phyloP scores from a whole-genome alignment of 148 eudicot species.

The Fagopyrum homotropicum region DNA sequence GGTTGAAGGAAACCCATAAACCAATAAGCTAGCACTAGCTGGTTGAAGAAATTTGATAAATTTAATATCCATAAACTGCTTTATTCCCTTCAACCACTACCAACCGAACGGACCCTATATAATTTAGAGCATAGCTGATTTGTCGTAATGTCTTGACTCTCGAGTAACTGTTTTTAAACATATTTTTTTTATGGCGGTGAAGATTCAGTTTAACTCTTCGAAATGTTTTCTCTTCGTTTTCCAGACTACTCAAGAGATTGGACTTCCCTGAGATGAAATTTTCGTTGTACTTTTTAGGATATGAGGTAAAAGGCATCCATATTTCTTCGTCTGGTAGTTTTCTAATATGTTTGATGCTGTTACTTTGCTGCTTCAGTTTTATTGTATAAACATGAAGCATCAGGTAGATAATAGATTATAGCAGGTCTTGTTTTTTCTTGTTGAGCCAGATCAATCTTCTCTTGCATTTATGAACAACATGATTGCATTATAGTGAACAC shows the following conservation, averaged over 20 bases:
- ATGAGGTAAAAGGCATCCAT: constrained; percentile 46
- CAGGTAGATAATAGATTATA: not conserved
- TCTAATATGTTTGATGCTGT: not conserved
- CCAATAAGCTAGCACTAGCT: too few relatives aligned
- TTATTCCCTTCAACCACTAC: too few relatives aligned
- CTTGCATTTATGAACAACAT: not conserved
- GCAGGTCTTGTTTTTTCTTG: not conserved
- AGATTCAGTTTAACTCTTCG: not conserved
- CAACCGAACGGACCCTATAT: not conserved
- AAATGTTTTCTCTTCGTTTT: constrained; percentile 14
- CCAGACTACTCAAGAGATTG: constrained; percentile 83
- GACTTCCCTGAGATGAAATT: constrained; percentile 85
- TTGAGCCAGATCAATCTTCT: not conserved
- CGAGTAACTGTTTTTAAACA: not conserved
- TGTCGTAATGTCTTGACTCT: not conserved
- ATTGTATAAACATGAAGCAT: not conserved
- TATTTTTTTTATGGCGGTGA: not conserved
- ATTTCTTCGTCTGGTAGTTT: not conserved
- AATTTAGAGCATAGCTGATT: not conserved
- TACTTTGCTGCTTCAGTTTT: not conserved
- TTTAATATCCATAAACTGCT: too few relatives aligned
- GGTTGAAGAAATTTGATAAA: too few relatives aligned
- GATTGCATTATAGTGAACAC: not conserved
- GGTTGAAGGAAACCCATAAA: too few relatives aligned
- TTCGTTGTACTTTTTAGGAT: constrained; percentile 83